Conservation (phyloP, 2,329 filamentous ascomycete genomes). For the Botrytis pseudocinerea region DNA sequence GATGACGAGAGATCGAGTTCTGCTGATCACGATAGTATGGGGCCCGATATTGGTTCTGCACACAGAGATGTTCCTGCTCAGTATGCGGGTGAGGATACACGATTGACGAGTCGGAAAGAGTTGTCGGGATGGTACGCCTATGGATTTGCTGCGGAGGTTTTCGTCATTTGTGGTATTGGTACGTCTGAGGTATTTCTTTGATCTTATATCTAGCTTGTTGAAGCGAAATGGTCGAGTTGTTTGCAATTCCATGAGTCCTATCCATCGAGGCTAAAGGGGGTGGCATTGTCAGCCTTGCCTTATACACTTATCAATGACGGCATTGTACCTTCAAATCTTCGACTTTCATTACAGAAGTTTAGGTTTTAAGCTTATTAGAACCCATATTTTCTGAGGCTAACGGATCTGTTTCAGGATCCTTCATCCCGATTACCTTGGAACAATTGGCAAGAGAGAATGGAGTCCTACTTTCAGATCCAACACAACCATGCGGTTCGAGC, state of each 20-base stretch:
- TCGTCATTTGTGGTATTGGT: constrained; percentile 88
- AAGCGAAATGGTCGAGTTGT: background rate
- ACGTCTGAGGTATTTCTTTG: constrained; percentile 41
- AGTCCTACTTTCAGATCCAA: constrained; percentile 76
- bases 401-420: constrained; percentile 63
- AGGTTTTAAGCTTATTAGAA: constrained; percentile 12
- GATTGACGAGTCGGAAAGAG: constrained; percentile 86
- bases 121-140: constrained; percentile 94
- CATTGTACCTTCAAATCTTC: constrained; percentile 16
- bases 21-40: constrained; percentile 40
- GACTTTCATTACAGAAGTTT: constrained; percentile 17
- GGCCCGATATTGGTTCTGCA: constrained; percentile 38
- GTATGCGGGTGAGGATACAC: constrained; percentile 81
- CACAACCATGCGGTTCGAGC: constrained; percentile 64
- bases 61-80: constrained; percentile 43
- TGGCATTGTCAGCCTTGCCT: constrained; percentile 3
- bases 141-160: constrained; percentile 93
- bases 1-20: constrained; percentile 64
- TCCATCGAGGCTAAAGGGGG: background rate
- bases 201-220: background rate
- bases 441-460: constrained; percentile 91
- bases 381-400: constrained; percentile 24
- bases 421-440: constrained; percentile 93
- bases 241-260: constrained; percentile 5
- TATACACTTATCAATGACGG: constrained; percentile 8